Percentiles rank a stretch among this genome's conserved stretches.
phyloP scores from a whole-genome alignment of 164 flowering plant species.

The Aristolochia fimbriata region DNA sequence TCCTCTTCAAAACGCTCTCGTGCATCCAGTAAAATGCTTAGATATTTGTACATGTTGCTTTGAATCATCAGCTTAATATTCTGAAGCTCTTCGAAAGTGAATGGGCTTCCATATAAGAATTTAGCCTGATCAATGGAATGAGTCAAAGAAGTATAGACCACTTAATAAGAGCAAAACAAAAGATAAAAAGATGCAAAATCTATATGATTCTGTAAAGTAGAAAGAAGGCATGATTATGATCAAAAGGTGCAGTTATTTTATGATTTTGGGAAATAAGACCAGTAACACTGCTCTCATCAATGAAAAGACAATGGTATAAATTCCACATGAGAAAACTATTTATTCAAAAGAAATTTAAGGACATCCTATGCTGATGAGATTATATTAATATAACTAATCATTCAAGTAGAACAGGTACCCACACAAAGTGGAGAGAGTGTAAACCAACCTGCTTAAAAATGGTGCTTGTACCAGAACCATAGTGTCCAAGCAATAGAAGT shows the following conservation, averaged over 20 bases:
- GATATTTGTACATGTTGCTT: conserved; percentile 92
- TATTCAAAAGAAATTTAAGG: too few relatives aligned
- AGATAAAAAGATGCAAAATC: too few relatives aligned
- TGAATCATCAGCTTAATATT: conserved; percentile 92
- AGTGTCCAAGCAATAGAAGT: conserved; percentile 74
- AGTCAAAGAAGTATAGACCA: background rate
- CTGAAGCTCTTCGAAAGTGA: conserved; percentile 62
- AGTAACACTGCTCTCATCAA: background rate
- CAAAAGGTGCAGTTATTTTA: too few relatives aligned
- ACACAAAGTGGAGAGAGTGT: background rate
- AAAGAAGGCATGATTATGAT: too few relatives aligned
- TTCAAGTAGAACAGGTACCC: background rate
- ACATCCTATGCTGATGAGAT: too few relatives aligned
- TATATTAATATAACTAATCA: too few relatives aligned
- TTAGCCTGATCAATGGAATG: conserved; percentile 51
- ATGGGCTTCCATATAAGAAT: conserved; percentile 73
- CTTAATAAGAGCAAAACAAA: background rate
- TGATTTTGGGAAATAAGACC: too few relatives aligned
- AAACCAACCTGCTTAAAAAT: conserved; percentile 75
- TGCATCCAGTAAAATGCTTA: conserved; percentile 89
- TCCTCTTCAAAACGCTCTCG: conserved; percentile 98
- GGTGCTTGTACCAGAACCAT: conserved; percentile 88
- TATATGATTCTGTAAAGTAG: too few relatives aligned
- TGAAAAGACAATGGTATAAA: background rate
- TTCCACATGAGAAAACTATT: background rate